A percentile compares a stretch with the other conserved stretches of the same genome.
These are phyloP conservation scores for Hypoxylon sp. DNA, from an alignment of 2,329 filamentous ascomycete genomes.

Conservation along the genomic window DNA sequence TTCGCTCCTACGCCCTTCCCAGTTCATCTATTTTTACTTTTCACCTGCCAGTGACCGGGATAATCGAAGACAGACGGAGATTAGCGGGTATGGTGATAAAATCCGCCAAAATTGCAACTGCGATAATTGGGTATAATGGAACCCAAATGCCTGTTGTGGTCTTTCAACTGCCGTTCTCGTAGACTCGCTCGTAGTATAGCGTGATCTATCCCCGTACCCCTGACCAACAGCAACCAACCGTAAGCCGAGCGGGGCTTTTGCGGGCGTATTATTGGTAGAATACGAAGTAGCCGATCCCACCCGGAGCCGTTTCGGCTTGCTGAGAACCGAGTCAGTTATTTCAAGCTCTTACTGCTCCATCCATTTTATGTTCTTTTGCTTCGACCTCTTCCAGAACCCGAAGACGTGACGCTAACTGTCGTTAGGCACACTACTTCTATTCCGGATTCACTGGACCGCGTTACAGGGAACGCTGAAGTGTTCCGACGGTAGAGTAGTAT, in stretches of 20 bases:
- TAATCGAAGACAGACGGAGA: slow-evolving; percentile 30
- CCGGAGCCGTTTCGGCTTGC: background rate
- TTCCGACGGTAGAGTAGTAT: background rate
- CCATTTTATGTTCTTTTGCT: background rate
- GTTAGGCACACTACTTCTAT: background rate
- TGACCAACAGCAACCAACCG: slow-evolving; percentile 7
- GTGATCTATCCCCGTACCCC: slow-evolving; percentile 6
- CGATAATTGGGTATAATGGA: slow-evolving; percentile 10
- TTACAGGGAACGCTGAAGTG: background rate
- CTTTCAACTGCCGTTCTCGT: slow-evolving; percentile 3
- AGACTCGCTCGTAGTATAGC: slow-evolving; percentile 1
- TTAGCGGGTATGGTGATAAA: slow-evolving; percentile 32
- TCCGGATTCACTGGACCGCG: background rate
- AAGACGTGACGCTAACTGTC: background rate
- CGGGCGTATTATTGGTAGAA: background rate
- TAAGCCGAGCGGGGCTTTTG: background rate
- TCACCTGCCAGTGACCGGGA: slow-evolving; percentile 9
- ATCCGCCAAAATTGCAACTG: slow-evolving; percentile 26
- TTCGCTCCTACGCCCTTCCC: background rate
- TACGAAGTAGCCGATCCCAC: background rate
- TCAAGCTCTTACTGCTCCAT: background rate
- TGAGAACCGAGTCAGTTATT: background rate
- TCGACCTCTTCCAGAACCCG: background rate
- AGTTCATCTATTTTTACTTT: slow-evolving; percentile 1
- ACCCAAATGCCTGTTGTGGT: background rate